Base-by-base conservation (phyloP, 2,329 filamentous ascomycete genomes). In the Dichotomopilus funicola region DNA sequence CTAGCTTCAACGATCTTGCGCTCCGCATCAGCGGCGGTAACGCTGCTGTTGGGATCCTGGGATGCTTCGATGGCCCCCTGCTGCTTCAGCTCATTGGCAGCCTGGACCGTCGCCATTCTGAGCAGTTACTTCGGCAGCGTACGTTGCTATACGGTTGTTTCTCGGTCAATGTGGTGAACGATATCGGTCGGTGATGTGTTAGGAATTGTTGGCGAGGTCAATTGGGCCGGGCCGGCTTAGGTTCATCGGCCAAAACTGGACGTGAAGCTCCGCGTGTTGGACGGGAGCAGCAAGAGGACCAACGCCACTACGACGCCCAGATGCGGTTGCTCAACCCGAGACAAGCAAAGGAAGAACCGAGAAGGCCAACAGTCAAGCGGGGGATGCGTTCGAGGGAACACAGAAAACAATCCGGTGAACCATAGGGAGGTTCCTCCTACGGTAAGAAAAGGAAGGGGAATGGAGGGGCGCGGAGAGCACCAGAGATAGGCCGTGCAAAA, bases 11-110 rank as follows among this genome's bases (percentile, higher is more conserved):
- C 78, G 49, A 96, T 79, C 64, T 82, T 81, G 63, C 81, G 78
- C 72, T 95, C 81, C 36, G 88, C 88, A 61, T 86, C 83, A 42
- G 87, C 81, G 47, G 89, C 77, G 41, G 83, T 81, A 61, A 91
- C 80, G 45, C 72, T 74, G 68, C 79, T 87, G 63, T 88, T 73
- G 38, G 88, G 84, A 69, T 95, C 80, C 59, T 78, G 79, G 54
- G 91, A 85, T 57, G 89, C 87, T 67, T 94, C 88, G 58, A 92
- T 75, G 61, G 84, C 87, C 62, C 86, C 89, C 72, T 95, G 85
- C 70, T 86, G 79, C 81, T 91, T 95, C 71, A 89, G 80, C 80
- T 95, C 90, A 57, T 58, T 68, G 38, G 62, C 67, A 42, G 59
- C 61, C 44, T 62, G 61, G 8, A 56, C 60, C 4, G 68, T 66